Evolutionary conservation across 208 protist genomes (phyloP).

Genomic region (Trypanosoma theileri): DNA sequence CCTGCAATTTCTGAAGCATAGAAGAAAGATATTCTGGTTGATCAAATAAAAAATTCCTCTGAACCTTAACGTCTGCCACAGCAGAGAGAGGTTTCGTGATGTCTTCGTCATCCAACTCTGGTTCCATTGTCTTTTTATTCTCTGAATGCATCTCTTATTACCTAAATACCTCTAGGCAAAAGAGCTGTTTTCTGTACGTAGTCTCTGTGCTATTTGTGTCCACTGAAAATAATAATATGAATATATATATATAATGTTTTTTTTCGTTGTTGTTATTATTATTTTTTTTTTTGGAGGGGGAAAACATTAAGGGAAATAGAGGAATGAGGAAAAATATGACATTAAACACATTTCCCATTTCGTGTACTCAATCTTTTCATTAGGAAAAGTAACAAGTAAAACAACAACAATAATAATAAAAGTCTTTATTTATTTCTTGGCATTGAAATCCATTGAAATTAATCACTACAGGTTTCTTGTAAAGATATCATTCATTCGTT

Average conservation of each 20-base stretch:
- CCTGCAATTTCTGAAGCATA: conserved; percentile 7
- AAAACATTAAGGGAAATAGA: no score
- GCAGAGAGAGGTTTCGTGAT: background rate
- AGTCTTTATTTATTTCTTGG: background rate
- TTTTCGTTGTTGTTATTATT: no score
- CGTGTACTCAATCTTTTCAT: no score
- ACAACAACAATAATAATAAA: conserved; percentile 2
- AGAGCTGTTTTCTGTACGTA: no score
- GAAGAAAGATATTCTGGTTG: background rate
- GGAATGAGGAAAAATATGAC: no score
- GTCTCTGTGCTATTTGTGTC: no score
- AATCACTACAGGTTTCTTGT: background rate
- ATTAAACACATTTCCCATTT: no score
- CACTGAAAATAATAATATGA: no score
- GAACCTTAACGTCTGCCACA: background rate
- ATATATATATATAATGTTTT: no score
- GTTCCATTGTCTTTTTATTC: background rate
- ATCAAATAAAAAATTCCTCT: background rate
- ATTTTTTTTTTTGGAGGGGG: no score
- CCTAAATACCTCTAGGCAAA: no score
- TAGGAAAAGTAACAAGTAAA: background rate
- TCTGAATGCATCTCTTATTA: background rate
- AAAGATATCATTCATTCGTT: conserved; percentile 59
- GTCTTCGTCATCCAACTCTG: background rate
- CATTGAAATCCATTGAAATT: background rate